phyloP scores from a whole-genome alignment of 192 early-diverging fungal species.

The Backusella mclennaniae region DNA sequence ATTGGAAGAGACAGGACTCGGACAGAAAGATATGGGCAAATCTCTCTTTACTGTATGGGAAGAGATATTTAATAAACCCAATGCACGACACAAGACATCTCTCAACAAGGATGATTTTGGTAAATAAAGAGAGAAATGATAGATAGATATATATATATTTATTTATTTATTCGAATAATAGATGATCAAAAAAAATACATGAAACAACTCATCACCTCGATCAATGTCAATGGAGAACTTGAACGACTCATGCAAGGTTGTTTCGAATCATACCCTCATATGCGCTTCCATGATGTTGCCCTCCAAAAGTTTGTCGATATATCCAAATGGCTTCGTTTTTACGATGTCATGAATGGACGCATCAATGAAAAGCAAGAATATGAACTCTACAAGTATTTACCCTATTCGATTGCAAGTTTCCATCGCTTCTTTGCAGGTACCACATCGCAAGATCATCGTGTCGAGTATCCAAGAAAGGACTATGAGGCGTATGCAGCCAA shows the following conservation, averaged over 20 bases:
- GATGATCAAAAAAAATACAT: constrained; percentile 48
- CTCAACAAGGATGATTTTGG: constrained; percentile 11
- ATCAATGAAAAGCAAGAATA: constrained; percentile 47
- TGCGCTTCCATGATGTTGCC: constrained; percentile 76
- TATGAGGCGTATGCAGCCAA: constrained; percentile 57
- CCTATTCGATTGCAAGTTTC: constrained; percentile 71
- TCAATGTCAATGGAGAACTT: constrained; percentile 73
- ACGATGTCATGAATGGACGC: constrained; percentile 67
- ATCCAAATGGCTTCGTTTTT: constrained; percentile 79
- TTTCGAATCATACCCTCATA: constrained; percentile 86
- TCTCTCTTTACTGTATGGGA: constrained; percentile 84
- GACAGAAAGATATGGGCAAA: constrained; percentile 78
- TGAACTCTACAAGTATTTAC: constrained; percentile 62
- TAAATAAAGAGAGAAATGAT: neutral
- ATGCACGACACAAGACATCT: constrained; percentile 21
- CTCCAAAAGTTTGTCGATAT: constrained; percentile 63
- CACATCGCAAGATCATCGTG: constrained; percentile 42
- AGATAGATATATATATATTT: neutral
- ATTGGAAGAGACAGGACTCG: constrained; percentile 50
- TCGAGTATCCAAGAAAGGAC: constrained; percentile 78
- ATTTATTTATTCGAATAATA: constrained; percentile 18
- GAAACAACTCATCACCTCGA: constrained; percentile 43
- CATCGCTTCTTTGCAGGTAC: constrained; percentile 81
- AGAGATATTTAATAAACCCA: constrained; percentile 63
- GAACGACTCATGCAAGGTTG: constrained; percentile 89